These are phyloP conservation scores for Fusarium albosuccineum DNA, from an alignment of 2,329 filamentous ascomycete genomes.

Conservation along the genomic window DNA sequence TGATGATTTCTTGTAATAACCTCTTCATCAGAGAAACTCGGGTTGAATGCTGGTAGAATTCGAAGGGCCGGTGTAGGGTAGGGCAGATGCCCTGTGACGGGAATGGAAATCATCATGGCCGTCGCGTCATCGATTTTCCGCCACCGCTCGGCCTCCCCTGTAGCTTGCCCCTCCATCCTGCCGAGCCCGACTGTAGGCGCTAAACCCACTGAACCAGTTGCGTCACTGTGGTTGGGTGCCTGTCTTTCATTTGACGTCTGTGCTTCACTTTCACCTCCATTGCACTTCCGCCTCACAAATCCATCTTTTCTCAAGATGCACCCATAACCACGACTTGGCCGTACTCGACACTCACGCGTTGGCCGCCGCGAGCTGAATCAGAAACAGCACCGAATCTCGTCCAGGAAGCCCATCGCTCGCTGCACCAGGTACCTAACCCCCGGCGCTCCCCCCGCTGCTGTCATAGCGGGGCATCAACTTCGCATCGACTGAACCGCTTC, in stretches of 20 bases:
- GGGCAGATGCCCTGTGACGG: no score
- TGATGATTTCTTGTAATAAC: no score
- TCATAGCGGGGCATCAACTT: slow-evolving; percentile 39
- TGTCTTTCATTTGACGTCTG: slow-evolving; percentile 39
- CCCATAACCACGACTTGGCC: slow-evolving; percentile 3
- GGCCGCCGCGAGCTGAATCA: slow-evolving; percentile 8
- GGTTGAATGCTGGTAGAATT: neutral
- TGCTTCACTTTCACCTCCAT: slow-evolving; percentile 38
- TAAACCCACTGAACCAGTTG: slow-evolving; percentile 41
- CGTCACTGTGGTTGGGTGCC: slow-evolving; percentile 52
- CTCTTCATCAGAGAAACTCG: no score
- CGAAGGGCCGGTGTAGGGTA: slow-evolving; percentile 22
- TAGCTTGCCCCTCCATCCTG: slow-evolving; percentile 30
- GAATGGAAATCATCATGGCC: neutral
- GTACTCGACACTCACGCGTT: slow-evolving; percentile 5
- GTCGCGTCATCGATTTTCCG: slow-evolving; percentile 45
- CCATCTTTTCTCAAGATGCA: slow-evolving; percentile 7
- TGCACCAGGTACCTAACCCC: slow-evolving; percentile 1
- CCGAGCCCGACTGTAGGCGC: slow-evolving; percentile 16
- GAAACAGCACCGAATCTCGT: neutral
- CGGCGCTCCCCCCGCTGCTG: slow-evolving; percentile 23
- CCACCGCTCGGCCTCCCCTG: slow-evolving; percentile 20
- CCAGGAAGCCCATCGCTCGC: neutral
- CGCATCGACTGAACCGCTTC: slow-evolving; percentile 26
- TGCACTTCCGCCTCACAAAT: slow-evolving; percentile 27